These are phyloP conservation scores for Colletotrichum siamense DNA, from an alignment of 2,329 filamentous ascomycete genomes.

Conservation along the genomic window DNA sequence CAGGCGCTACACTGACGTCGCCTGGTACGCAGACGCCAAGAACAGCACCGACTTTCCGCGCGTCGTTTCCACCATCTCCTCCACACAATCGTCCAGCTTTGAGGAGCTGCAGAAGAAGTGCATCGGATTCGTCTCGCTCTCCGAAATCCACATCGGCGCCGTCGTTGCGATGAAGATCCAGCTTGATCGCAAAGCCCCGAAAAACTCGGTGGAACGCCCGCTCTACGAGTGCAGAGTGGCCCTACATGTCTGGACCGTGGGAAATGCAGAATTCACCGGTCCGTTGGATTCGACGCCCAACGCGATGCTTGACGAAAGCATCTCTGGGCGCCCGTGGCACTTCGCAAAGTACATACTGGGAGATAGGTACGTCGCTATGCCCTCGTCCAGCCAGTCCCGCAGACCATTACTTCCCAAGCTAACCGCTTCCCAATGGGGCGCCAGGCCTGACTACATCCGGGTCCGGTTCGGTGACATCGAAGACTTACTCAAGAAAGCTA, in stretches of 20 bases:
- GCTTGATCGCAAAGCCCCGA: background rate
- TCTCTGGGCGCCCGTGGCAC: background rate
- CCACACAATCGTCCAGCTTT: background rate
- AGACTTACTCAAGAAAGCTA: background rate
- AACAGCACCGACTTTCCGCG: background rate
- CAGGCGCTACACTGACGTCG: background rate
- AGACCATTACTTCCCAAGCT: background rate
- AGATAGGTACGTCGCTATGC: background rate
- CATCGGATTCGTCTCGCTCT: background rate
- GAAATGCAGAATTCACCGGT: background rate
- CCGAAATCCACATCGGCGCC: background rate
- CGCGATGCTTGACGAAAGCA: background rate
- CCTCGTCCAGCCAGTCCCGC: background rate
- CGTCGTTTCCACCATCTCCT: background rate
- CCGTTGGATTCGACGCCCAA: background rate
- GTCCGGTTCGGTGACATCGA: background rate
- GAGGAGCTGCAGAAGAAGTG: background rate
- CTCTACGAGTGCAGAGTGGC: background rate
- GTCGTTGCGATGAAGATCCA: background rate
- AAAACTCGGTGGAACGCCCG: background rate
- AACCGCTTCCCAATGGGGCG: background rate
- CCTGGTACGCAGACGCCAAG: background rate
- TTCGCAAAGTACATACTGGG: background rate
- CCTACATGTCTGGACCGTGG: background rate
- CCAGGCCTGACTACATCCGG: background rate